phyloP scores from a whole-genome alignment of 768 basidiomycete genomes.

The Vararia minispora region DNA sequence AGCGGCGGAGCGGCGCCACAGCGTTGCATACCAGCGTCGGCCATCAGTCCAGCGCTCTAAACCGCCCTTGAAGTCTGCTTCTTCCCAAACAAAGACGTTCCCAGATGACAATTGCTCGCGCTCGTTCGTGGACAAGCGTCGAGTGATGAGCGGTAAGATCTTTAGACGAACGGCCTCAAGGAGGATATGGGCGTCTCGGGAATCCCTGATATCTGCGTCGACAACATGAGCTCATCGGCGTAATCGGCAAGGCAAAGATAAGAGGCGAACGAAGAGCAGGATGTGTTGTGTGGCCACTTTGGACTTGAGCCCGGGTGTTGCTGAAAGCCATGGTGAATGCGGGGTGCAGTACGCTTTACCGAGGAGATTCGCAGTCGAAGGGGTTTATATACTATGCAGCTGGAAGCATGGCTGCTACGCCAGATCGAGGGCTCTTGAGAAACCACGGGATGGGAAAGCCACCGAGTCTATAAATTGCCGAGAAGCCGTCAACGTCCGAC shows the following conservation, averaged over 20 bases:
- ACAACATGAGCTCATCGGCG: conserved; percentile 1
- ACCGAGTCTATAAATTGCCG: too few species aligned
- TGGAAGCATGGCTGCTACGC: too few species aligned
- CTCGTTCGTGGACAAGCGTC: conserved; percentile 58
- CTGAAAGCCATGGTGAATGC: neutral
- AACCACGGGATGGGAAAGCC: too few species aligned
- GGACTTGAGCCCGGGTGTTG: too few species aligned
- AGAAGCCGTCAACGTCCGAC: too few species aligned
- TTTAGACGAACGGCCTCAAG: conserved; percentile 68
- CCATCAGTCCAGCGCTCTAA: conserved; percentile 77
- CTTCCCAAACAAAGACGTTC: conserved; percentile 81
- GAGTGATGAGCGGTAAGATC: conserved; percentile 58
- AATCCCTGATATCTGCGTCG: conserved; percentile 58
- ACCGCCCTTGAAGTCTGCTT: conserved; percentile 53
- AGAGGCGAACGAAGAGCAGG: conserved; percentile 20
- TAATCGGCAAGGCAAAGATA: neutral
- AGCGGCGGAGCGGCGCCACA: neutral
- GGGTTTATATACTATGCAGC: too few species aligned
- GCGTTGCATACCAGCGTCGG: conserved; percentile 46
- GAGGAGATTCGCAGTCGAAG: too few species aligned
- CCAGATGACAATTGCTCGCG: conserved; percentile 60
- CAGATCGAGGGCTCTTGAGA: too few species aligned
- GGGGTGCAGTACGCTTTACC: too few species aligned
- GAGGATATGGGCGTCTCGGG: conserved; percentile 66
- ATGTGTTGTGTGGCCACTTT: conserved; percentile 22